Conservation (phyloP, 1,284 basidiomycete genomes). For the Volvariella surrecta region DNA sequence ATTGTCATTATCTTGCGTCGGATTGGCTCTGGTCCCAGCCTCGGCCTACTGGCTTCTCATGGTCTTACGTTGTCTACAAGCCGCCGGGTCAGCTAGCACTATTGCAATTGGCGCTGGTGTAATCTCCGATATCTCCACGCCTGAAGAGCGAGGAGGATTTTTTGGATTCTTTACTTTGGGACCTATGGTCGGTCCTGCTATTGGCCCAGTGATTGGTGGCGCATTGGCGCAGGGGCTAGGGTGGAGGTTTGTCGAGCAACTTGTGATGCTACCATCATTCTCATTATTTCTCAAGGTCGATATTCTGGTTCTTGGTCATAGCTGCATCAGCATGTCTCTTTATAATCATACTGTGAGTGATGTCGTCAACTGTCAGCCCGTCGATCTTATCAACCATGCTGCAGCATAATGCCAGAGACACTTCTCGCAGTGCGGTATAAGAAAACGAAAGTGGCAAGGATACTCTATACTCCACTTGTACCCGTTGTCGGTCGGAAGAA, state of each 20-base stretch:
- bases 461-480: constrained; percentile 45
- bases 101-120: constrained; percentile 52
- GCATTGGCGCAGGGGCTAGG: constrained; percentile 47
- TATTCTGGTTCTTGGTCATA: constrained; percentile 77
- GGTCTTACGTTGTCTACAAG: constrained; percentile 51
- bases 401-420: constrained; percentile 56
- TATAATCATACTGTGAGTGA: constrained; percentile 44
- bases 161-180: constrained; percentile 39
- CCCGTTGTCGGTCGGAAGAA: constrained; percentile 38
- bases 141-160: constrained; percentile 44
- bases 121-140: constrained; percentile 46
- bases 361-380: neutral
- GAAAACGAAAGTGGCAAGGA: constrained; percentile 30
- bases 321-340: constrained; percentile 44
- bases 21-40: constrained; percentile 51
- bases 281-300: constrained; percentile 46
- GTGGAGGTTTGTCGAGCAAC: constrained; percentile 44
- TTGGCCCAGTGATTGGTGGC: constrained; percentile 55
- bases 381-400: constrained; percentile 1
- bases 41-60: constrained; percentile 55
- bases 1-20: constrained; percentile 45
- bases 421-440: constrained; percentile 53
- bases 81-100: constrained; percentile 52
- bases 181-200: constrained; percentile 34
- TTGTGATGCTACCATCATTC: neutral